Conservation (phyloP, 805 yeast genomes). For the Myxozyma sirexii region DNA sequence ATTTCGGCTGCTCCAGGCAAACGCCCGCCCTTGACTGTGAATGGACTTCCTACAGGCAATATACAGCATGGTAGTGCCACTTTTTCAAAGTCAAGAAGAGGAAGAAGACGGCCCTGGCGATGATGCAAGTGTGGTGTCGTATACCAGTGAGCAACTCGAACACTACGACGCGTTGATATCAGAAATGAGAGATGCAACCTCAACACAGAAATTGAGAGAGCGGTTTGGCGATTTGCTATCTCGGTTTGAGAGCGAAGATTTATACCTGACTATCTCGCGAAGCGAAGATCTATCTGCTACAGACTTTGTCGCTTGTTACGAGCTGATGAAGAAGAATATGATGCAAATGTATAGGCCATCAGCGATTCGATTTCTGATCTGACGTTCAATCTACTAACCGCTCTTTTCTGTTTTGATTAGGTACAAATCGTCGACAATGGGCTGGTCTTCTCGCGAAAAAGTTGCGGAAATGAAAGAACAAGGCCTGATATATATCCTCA, state of each 20-base stretch:
- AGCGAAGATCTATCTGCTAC: constrained; percentile 16
- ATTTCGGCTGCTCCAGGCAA: background rate
- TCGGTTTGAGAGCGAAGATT: background rate
- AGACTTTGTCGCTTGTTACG: constrained; percentile 25
- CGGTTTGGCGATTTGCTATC: background rate
- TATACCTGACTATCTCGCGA: background rate
- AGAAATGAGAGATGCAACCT: background rate
- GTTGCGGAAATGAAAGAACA: constrained; percentile 31
- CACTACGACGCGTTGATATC: constrained; percentile 5
- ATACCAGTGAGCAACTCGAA: background rate
- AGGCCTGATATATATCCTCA: constrained; percentile 32
- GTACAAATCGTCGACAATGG: constrained; percentile 25
- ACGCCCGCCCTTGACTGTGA: background rate
- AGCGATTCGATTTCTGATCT: background rate
- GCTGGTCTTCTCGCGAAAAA: constrained; percentile 31
- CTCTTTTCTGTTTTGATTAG: background rate
- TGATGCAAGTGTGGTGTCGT: background rate
- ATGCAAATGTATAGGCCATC: constrained; percentile 20
- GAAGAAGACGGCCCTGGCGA: background rate
- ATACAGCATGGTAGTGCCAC: background rate
- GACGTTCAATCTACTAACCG: background rate
- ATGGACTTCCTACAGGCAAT: background rate
- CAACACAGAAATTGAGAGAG: background rate
- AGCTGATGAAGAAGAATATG: constrained; percentile 30
- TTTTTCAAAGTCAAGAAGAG: background rate